These are phyloP conservation scores for Cladosporium colombiae DNA, from an alignment of 2,329 filamentous ascomycete genomes.

Conservation along the genomic window DNA sequence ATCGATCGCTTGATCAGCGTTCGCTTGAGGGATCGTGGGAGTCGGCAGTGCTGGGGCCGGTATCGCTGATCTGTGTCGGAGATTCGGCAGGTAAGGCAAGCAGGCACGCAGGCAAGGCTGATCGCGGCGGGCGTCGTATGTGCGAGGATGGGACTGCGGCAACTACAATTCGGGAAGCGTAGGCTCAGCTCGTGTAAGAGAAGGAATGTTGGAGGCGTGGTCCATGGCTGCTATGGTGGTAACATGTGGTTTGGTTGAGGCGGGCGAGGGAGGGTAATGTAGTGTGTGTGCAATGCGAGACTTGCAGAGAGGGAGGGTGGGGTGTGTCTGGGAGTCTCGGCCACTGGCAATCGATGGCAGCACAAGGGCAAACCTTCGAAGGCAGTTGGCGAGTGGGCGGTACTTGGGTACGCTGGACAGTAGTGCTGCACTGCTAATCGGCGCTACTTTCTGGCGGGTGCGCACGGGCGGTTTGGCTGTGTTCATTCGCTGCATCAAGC, in stretches of 20 bases:
- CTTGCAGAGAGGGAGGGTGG: constrained; percentile 1
- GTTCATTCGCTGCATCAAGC: constrained; percentile 5
- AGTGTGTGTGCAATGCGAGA: not conserved
- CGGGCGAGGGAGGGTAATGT: constrained; percentile 8
- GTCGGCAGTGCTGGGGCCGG: constrained; percentile 13
- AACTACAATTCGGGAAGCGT: not conserved
- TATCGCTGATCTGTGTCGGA: constrained; percentile 19
- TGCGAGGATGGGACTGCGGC: constrained; percentile 1
- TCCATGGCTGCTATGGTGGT: constrained; percentile 5
- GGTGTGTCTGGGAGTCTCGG: constrained; percentile 1
- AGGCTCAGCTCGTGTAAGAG: constrained; percentile 8
- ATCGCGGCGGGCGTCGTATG: not conserved
- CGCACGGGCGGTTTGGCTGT: not conserved
- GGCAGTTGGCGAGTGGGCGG: not conserved
- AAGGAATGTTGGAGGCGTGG: not conserved
- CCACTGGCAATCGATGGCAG: not conserved
- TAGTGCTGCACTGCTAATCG: not conserved
- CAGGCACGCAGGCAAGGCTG: constrained; percentile 6
- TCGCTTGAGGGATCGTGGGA: constrained; percentile 11
- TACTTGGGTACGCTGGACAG: not conserved
- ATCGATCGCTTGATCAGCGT: constrained; percentile 5
- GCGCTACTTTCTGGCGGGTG: not conserved
- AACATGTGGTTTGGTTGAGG: constrained; percentile 1
- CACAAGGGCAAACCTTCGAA: not conserved
- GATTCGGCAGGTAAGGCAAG: constrained; percentile 9